A percentile compares a stretch with the other conserved stretches of the same genome.
phyloP scores from a whole-genome alignment of 371 early-diverging fungal genomes.

The Capniomyces stellatus region DNA sequence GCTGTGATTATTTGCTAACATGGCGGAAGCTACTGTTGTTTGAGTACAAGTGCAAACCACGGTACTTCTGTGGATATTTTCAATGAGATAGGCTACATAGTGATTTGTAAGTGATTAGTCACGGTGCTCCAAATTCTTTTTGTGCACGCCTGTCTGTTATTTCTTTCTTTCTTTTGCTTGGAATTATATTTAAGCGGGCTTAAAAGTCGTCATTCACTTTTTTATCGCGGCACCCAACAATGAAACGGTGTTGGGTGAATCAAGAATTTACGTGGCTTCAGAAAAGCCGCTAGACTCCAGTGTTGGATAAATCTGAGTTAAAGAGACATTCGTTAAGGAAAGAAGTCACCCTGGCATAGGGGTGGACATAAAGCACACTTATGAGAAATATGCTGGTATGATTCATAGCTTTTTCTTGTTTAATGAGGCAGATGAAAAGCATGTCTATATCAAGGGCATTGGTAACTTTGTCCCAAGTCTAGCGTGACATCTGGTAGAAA shows the following conservation, averaged over 20 bases:
- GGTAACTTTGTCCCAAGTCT: background rate
- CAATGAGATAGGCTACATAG: conserved; percentile 2
- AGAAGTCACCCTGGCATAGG: background rate
- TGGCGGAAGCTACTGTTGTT: conserved; percentile 45
- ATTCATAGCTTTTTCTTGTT: conserved; percentile 1
- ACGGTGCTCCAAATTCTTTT: conserved; percentile 70
- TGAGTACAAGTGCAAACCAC: conserved; percentile 23
- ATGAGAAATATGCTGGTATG: conserved; percentile 6
- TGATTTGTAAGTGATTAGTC: conserved; percentile 3
- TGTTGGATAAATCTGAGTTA: conserved; percentile 8
- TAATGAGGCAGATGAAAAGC: background rate
- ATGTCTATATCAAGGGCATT: background rate
- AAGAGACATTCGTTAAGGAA: background rate
- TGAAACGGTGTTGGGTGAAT: background rate
- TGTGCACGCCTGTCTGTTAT: conserved; percentile 55
- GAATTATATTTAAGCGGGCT: conserved; percentile 57
- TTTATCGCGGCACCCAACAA: conserved; percentile 33
- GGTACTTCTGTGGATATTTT: conserved; percentile 11
- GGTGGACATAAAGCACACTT: background rate
- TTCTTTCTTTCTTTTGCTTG: conserved; percentile 42
- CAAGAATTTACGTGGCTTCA: conserved; percentile 9
- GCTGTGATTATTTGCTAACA: conserved; percentile 35
- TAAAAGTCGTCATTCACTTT: conserved; percentile 49
- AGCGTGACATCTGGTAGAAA: no score
- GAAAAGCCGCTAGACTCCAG: conserved; percentile 4